Base-by-base conservation (phyloP, 1,284 basidiomycete species). In the Pyrrhoderma lamaoense region DNA sequence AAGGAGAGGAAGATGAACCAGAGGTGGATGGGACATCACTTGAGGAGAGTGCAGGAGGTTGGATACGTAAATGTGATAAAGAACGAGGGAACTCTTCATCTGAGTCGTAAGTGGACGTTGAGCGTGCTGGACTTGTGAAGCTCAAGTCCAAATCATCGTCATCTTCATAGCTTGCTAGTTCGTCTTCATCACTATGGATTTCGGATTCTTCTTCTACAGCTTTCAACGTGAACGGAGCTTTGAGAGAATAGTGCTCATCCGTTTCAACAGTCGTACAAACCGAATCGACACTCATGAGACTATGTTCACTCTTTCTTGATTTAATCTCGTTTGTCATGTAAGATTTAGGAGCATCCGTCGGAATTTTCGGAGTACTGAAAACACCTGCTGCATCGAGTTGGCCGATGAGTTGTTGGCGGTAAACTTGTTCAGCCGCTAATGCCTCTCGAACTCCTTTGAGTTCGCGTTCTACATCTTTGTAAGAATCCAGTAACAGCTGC, bases 101-200 rank as follows among this genome's bases (percentile, higher is more conserved):
- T 5, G 38, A 40, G 18, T 42, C 62, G 2, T 80, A 85, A 34
- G 70, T 76, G 51, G 79, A 73, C 5, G 82, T 83, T 14, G 80
- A 82, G 1, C 60, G 59, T 37, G 49, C 60, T 7, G 76, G 77
- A 51, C 75, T 73, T 19, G 69, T 67, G 59, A 76, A 70, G 53
- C 67, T 70, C 22, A 71, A 64, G 56, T 78, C 79, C 16, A 70
- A 74, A 39, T 85, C 85, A 21, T 81, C 80, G 56, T 83, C 82
- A 52, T 85, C 82, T 61, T 86, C 84, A 55, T 86, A 86, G 36
- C 78, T 71, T 39, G 71, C 75, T 21, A 87, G 66, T 23, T 70
- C 79, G 56, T 79, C 71, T 16, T 81, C 77, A 21, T 77, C 75
- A 34, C 69, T 65, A 21, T 68, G 68, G 23, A 67, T 64, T 11